phyloP scores from a whole-genome alignment of 2,329 filamentous ascomycete genomes.

The Ophiosphaerella herpotricha region DNA sequence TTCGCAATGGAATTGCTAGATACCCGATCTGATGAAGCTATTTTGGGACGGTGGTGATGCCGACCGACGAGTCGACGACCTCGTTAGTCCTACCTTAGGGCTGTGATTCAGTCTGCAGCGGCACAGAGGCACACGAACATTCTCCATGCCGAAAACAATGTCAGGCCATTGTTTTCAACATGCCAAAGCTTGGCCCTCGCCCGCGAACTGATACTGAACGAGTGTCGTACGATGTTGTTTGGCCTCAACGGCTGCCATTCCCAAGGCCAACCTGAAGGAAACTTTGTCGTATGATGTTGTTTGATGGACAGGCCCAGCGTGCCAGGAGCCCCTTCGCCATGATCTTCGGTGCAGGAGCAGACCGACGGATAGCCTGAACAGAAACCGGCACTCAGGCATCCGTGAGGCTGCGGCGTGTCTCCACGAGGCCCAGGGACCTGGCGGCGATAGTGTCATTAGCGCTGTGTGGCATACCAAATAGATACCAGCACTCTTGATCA shows the following conservation, averaged over 20 bases:
- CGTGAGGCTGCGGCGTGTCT: conserved; percentile 23
- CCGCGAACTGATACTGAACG: conserved; percentile 30
- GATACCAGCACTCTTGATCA: background rate
- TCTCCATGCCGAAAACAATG: conserved; percentile 28
- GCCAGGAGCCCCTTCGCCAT: conserved; percentile 14
- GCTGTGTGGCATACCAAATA: too few relatives aligned
- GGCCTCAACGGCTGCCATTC: conserved; percentile 28
- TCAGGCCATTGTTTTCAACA: conserved; percentile 38
- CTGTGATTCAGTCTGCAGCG: conserved; percentile 35
- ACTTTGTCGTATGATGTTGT: conserved; percentile 45
- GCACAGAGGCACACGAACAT: conserved; percentile 11
- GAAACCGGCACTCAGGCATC: conserved; percentile 43
- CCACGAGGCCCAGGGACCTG: too few relatives aligned
- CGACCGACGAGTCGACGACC: background rate
- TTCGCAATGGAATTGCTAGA: conserved; percentile 22
- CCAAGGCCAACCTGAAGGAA: conserved; percentile 33
- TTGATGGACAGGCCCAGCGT: conserved; percentile 30
- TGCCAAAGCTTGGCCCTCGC: conserved; percentile 13
- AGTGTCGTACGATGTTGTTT: conserved; percentile 42
- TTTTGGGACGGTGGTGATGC: conserved; percentile 23
- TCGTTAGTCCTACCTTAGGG: conserved; percentile 31
- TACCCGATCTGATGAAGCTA: conserved; percentile 15
- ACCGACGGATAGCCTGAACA: conserved; percentile 22
- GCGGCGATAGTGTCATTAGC: too few relatives aligned
- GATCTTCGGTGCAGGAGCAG: conserved; percentile 17